phyloP scores from a whole-genome alignment of 306 rosid species.

The Alnus glutinosa region DNA sequence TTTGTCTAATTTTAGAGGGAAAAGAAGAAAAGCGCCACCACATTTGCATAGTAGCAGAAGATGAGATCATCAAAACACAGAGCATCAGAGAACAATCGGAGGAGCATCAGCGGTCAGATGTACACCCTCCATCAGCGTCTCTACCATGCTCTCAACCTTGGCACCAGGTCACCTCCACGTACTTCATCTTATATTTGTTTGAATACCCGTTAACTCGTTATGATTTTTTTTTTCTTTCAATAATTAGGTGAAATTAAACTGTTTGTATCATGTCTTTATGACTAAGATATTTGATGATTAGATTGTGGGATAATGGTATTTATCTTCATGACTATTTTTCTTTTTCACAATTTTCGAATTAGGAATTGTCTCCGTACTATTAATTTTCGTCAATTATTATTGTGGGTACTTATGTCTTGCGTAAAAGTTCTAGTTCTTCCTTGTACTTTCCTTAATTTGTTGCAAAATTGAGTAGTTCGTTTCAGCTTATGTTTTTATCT shows the following conservation, averaged over 20 bases:
- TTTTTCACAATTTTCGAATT: not conserved
- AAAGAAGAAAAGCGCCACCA: not conserved
- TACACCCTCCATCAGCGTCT: constrained; percentile 73
- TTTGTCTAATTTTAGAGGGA: not conserved
- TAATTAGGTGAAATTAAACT: not conserved
- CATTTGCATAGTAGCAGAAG: not conserved
- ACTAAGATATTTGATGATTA: not conserved
- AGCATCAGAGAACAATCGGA: constrained; percentile 34
- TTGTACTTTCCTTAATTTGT: not conserved
- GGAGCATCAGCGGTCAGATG: constrained; percentile 42
- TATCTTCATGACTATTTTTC: not conserved
- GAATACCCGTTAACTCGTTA: not conserved
- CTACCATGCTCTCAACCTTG: constrained; percentile 66
- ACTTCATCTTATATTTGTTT: not conserved
- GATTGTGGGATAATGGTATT: not conserved
- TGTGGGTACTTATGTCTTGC: not conserved
- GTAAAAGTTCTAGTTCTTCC: not conserved
- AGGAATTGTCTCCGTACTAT: not conserved
- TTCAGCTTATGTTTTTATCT: not conserved
- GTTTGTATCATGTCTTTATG: not conserved
- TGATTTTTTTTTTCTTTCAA: not conserved
- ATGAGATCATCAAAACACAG: not conserved
- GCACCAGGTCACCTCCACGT: constrained; percentile 52
- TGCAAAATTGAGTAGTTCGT: not conserved
- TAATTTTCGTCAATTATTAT: not conserved